A percentile compares a stretch with the other conserved stretches of the same genome.
These are phyloP conservation scores for Penstemon eatonii DNA, from an alignment of 257 asterid species.

Conservation along the genomic window DNA sequence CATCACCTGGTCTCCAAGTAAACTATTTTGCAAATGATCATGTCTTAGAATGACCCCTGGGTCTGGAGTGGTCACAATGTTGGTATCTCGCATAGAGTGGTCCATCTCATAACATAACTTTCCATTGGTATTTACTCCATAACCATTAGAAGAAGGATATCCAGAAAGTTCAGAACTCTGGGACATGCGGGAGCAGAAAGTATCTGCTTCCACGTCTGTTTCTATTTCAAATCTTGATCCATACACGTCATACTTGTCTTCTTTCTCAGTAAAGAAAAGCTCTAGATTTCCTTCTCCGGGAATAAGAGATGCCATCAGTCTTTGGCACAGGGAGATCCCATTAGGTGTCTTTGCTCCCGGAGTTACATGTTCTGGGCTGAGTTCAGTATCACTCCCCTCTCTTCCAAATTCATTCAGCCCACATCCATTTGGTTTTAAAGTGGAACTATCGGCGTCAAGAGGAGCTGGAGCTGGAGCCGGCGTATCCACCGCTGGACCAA, in stretches of 20 bases:
- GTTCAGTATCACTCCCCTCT: constrained; percentile 54
- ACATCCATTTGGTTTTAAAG: constrained; percentile 40
- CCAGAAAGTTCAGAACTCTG: constrained; percentile 45
- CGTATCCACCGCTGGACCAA: constrained; percentile 41
- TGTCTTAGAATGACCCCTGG: constrained; percentile 38
- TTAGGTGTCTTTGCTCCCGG: constrained; percentile 45
- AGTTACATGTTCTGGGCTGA: constrained; percentile 47
- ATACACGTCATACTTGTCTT: constrained; percentile 46
- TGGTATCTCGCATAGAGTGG: constrained; percentile 34
- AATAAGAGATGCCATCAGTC: constrained; percentile 76
- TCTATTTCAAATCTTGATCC: constrained; percentile 58
- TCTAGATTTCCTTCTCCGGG: constrained; percentile 67
- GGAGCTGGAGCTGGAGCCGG: constrained; percentile 43
- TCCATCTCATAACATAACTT: constrained; percentile 50
- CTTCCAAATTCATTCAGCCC: constrained; percentile 48
- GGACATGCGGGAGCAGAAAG: constrained; percentile 40
- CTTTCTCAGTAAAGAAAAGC: constrained; percentile 43
- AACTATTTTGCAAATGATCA: constrained; percentile 48
- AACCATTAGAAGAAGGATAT: constrained; percentile 54
- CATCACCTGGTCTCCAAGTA: constrained; percentile 41
- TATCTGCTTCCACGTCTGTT: constrained; percentile 48
- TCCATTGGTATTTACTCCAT: constrained; percentile 44
- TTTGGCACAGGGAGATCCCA: constrained; percentile 69
- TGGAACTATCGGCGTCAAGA: constrained; percentile 51
- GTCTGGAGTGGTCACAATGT: constrained; percentile 37